Conservation (phyloP, 345 rosid genomes). For the sweet orange (Citrus sinensis) region DVS_A1.0 CM039165.1:4216001-4216500, state of each 20-base stretch:
- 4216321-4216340: constrained; percentile 77
- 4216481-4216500: too few species aligned
- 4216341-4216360: constrained; percentile 81
- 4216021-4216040: too few species aligned
- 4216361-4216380: background rate
- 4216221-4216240: constrained; percentile 57
- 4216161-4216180: constrained; percentile 55
- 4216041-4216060: too few species aligned
- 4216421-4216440: too few species aligned
- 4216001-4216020: constrained; percentile 39
- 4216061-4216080: too few species aligned
- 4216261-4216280: constrained; percentile 57
- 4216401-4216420: too few species aligned
- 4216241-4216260: constrained; percentile 50
- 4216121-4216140: constrained; percentile 51
- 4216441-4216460: too few species aligned
- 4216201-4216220: constrained; percentile 64
- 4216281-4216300: constrained; percentile 74
- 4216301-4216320: constrained; percentile 51
- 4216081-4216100: constrained; percentile 35
- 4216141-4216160: constrained; percentile 47
- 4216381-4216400: too few species aligned
- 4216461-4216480: too few species aligned
- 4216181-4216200: constrained; percentile 30
- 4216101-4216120: constrained; percentile 70